Evolutionary conservation across 495 filamentous ascomycete genomes (phyloP).

Genomic region (Jackrogersella minutella): DNA sequence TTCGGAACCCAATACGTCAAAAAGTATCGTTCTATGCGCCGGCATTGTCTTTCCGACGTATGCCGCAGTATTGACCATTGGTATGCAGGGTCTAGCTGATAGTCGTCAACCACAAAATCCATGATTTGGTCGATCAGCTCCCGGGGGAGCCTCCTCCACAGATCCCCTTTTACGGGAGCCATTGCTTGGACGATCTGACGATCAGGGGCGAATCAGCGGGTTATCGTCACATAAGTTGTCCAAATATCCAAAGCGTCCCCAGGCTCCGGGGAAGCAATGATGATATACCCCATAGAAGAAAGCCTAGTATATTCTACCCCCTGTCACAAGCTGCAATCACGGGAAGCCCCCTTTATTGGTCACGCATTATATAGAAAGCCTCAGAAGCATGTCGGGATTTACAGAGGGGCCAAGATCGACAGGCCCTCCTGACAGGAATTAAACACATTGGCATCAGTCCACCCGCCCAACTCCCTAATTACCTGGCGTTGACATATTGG

Average conservation of each 20-base stretch:
- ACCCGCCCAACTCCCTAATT: conserved; percentile 13
- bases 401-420: conserved; percentile 22
- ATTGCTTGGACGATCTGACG: conserved; percentile 17
- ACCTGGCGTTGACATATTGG: conserved; percentile 34
- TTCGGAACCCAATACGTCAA: conserved; percentile 27
- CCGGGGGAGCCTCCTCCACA: conserved; percentile 30
- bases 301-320: conserved; percentile 1
- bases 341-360: conserved; percentile 19
- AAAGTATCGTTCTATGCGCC: conserved; percentile 34
- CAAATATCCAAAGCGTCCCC: background rate
- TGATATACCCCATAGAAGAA: conserved; percentile 27
- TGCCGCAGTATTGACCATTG: conserved; percentile 36
- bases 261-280: background rate
- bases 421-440: conserved; percentile 6
- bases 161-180: conserved; percentile 14
- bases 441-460: conserved; percentile 26
- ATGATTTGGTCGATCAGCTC: conserved; percentile 37
- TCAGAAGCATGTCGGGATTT: conserved; percentile 34
- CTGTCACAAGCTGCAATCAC: conserved; percentile 7
- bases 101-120: conserved; percentile 31
- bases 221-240: background rate
- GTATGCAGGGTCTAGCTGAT: conserved; percentile 36
- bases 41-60: conserved; percentile 21
- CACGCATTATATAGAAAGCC: background rate
- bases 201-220: conserved; percentile 5